A percentile compares a stretch with the other conserved stretches of the same genome.
Evolutionary conservation across 2,329 filamentous ascomycete genomes (phyloP).

Genomic region (Hymenoscyphus occultus): DNA sequence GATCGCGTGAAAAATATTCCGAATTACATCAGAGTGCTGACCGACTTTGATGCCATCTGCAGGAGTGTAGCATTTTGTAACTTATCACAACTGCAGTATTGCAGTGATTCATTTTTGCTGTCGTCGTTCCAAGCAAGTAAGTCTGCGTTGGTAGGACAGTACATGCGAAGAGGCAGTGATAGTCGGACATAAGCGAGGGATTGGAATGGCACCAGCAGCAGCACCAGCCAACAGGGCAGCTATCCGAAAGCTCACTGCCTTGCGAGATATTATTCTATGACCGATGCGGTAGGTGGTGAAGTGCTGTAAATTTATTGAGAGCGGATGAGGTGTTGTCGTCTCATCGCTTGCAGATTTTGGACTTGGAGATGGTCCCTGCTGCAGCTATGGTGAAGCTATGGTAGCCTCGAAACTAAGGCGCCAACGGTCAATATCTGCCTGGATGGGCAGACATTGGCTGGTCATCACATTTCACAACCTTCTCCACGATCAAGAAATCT

Average conservation of each 20-base stretch:
- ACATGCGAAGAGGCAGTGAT: neutral
- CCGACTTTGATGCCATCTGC: neutral
- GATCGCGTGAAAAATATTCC: neutral
- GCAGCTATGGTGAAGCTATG: neutral
- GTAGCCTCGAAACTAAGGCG: neutral
- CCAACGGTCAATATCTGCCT: neutral
- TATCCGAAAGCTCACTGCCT: neutral
- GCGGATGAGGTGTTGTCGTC: neutral
- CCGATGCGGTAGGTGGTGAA: neutral
- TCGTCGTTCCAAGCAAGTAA: neutral
- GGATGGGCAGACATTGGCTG: neutral
- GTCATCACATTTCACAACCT: neutral
- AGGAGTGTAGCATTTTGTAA: neutral
- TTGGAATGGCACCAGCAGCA: neutral
- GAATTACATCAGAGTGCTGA: constrained; percentile 1
- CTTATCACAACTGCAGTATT: neutral
- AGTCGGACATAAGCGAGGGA: neutral
- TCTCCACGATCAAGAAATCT: neutral
- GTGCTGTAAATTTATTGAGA: neutral
- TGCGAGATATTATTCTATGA: neutral
- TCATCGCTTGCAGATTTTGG: constrained; percentile 2
- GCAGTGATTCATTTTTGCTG: neutral
- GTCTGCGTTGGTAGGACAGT: neutral
- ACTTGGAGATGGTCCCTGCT: neutral
- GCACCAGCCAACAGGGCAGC: neutral